These are phyloP conservation scores for Ogataea neopini DNA, from an alignment of 805 yeast genomes.

Conservation along the genomic window DNA sequence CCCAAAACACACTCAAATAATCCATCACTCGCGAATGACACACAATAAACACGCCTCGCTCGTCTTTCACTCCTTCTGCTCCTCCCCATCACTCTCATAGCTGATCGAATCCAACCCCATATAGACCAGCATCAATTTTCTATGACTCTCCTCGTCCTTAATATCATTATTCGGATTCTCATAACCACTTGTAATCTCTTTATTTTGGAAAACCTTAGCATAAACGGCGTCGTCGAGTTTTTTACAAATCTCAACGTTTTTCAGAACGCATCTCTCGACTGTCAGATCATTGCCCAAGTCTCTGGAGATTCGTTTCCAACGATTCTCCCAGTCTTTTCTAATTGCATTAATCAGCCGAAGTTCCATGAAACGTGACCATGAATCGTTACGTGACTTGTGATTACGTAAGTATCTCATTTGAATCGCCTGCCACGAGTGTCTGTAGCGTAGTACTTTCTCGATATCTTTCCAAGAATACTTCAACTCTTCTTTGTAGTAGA, in stretches of 20 bases:
- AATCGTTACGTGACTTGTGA: slow-evolving; percentile 37
- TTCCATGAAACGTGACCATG: slow-evolving; percentile 39
- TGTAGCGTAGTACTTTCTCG: slow-evolving; percentile 31
- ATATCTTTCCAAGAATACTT: slow-evolving; percentile 42
- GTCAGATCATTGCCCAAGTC: slow-evolving; percentile 34
- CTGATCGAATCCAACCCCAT: slow-evolving; percentile 39
- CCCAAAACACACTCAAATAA: neutral
- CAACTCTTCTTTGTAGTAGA: slow-evolving; percentile 39
- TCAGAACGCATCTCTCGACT: slow-evolving; percentile 33
- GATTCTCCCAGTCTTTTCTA: slow-evolving; percentile 40
- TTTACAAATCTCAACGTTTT: slow-evolving; percentile 35
- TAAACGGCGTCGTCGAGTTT: slow-evolving; percentile 31
- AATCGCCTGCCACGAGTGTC: slow-evolving; percentile 47
- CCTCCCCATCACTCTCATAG: slow-evolving; percentile 33
- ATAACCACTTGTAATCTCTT: slow-evolving; percentile 31
- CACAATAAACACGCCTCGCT: neutral
- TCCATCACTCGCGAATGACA: neutral
- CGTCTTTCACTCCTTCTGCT: neutral
- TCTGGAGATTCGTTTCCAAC: slow-evolving; percentile 41
- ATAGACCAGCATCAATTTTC: slow-evolving; percentile 37
- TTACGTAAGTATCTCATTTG: slow-evolving; percentile 47
- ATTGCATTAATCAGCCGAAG: slow-evolving; percentile 33
- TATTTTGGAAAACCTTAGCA: slow-evolving; percentile 29
- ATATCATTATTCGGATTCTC: slow-evolving; percentile 30
- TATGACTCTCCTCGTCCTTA: slow-evolving; percentile 34